Conservation (phyloP, 306 rosid genomes). For the Citrullus mucosospermus region DNA sequence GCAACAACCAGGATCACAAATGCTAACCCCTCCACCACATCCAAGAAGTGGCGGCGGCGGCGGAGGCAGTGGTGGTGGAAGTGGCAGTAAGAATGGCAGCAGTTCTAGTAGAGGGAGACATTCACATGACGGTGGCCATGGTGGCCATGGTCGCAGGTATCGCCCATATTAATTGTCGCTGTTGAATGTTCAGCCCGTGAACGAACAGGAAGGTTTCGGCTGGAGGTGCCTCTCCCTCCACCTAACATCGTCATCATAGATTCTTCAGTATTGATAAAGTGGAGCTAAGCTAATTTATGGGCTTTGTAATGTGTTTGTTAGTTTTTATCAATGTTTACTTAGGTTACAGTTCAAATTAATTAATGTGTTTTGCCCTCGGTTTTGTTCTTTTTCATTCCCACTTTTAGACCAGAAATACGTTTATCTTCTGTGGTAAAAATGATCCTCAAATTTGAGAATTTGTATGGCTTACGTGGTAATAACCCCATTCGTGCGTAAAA, state of each 20-base stretch:
- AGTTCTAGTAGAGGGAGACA: constrained; percentile 61
- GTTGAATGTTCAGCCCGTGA: background rate
- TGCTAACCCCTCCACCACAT: constrained; percentile 38
- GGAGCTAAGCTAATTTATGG: constrained; percentile 3
- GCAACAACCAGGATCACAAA: constrained; percentile 74
- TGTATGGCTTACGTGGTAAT: background rate
- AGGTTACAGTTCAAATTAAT: constrained; percentile 2
- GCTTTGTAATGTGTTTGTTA: background rate
- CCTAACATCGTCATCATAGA: background rate
- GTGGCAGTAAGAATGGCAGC: constrained; percentile 34
- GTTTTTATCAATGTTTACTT: background rate
- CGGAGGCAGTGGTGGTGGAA: constrained; percentile 19
- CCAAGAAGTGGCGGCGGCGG: constrained; percentile 42
- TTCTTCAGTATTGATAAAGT: background rate
- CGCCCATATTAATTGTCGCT: constrained; percentile 49
- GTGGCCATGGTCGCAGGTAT: constrained; percentile 74
- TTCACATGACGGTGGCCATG: constrained; percentile 41
- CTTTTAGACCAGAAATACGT: background rate
- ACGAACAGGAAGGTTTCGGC: background rate
- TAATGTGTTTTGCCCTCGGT: background rate
- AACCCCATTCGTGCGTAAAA: background rate
- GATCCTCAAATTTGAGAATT: background rate
- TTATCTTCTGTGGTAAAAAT: background rate
- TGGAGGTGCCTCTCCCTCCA: background rate
- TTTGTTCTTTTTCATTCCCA: background rate